phyloP scores from a whole-genome alignment of 2,329 filamentous ascomycete genomes.

The Fusarium sp. region DNA sequence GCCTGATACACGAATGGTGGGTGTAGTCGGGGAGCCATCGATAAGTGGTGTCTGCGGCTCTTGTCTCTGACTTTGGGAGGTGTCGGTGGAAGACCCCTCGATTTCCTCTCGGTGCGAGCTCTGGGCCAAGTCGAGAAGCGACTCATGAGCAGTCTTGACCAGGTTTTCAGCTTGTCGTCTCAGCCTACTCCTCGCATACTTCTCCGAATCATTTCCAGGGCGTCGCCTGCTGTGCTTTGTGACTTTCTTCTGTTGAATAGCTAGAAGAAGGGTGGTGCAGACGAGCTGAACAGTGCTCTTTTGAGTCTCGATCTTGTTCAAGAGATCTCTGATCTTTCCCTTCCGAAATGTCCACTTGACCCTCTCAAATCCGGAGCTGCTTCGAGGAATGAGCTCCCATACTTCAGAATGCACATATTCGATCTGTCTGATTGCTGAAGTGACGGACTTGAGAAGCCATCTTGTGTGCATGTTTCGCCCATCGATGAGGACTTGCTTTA shows the following conservation, averaged over 20 bases:
- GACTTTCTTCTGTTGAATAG: not conserved
- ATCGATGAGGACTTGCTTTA: not conserved
- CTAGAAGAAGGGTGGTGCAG: not conserved
- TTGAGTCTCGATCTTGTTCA: not conserved
- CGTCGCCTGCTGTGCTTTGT: not conserved
- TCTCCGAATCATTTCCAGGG: not conserved
- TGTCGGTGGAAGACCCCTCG: not conserved
- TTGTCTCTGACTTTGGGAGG: not conserved
- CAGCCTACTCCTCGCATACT: not conserved
- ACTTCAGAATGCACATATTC: not conserved
- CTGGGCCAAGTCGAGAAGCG: not conserved
- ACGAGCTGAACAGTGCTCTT: not conserved
- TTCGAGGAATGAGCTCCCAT: not conserved
- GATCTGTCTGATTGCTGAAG: not conserved
- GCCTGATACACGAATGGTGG: not conserved
- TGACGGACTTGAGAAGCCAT: not conserved
- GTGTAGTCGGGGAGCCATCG: not conserved
- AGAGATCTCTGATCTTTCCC: not conserved
- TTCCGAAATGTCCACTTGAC: not conserved
- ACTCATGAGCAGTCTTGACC: conserved; percentile 1
- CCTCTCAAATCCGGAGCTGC: not conserved
- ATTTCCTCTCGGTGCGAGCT: not conserved
- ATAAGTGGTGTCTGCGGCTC: not conserved
- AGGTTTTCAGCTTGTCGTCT: not conserved
- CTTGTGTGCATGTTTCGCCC: not conserved